These are phyloP conservation scores for Penicillium sp. DNA, from an alignment of 2,329 filamentous ascomycete species.

Conservation along the genomic window DNA sequence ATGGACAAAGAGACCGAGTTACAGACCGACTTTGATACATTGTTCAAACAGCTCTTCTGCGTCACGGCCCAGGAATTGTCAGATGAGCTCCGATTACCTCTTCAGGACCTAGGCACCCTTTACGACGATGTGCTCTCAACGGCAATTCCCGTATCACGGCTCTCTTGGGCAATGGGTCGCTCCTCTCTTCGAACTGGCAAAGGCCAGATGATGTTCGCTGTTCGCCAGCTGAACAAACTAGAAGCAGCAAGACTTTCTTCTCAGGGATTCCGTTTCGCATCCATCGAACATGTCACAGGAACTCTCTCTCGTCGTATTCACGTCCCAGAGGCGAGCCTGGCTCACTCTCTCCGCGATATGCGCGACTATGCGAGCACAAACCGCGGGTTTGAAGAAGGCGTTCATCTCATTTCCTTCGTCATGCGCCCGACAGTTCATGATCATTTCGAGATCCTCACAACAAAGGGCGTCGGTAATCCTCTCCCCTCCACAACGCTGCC, in stretches of 20 bases:
- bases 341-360: slow-evolving; percentile 64
- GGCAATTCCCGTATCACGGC: slow-evolving; percentile 44
- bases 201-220: slow-evolving; percentile 79
- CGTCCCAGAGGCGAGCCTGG: slow-evolving; percentile 65
- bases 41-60: slow-evolving; percentile 83
- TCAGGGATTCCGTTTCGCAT: slow-evolving; percentile 76
- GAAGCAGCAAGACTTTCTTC: slow-evolving; percentile 68
- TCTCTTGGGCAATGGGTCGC: slow-evolving; percentile 30
- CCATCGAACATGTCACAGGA: slow-evolving; percentile 65
- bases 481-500: slow-evolving; percentile 62
- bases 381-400: slow-evolving; percentile 35
- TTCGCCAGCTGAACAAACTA: slow-evolving; percentile 60
- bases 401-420: slow-evolving; percentile 47
- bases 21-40: slow-evolving; percentile 69
- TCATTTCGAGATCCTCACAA: slow-evolving; percentile 66
- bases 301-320: slow-evolving; percentile 74
- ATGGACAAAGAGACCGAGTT: slow-evolving; percentile 52
- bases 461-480: slow-evolving; percentile 57
- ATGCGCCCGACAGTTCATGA: slow-evolving; percentile 52
- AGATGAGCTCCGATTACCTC: slow-evolving; percentile 61
- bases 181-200: slow-evolving; percentile 51
- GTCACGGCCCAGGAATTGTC: slow-evolving; percentile 75
- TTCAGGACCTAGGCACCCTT: slow-evolving; percentile 67
- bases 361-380: slow-evolving; percentile 51
- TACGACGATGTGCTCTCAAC: slow-evolving; percentile 77